Base-by-base conservation (phyloP, 1,139 yeast species). In the Geotrichum phurueaensis region DNA sequence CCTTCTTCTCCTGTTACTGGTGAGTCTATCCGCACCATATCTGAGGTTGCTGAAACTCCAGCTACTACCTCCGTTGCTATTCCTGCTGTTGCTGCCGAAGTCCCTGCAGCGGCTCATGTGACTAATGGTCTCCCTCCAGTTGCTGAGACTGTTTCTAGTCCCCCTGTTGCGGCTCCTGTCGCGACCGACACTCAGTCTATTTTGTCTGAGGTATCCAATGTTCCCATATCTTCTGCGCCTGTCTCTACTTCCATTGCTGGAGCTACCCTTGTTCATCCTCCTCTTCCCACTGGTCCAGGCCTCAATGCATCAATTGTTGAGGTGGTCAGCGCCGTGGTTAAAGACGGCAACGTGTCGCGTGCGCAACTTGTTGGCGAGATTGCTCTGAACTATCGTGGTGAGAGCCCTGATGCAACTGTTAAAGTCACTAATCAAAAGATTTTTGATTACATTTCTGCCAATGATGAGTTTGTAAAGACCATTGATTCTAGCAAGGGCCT, bases 301-400 rank as follows among this genome's bases (percentile, higher is more conserved):
- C 78, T 90, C 68, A 86, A 86, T 69, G 84, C 90, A 0, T 86
- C 95, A 48, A 76, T 89, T 64, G 92, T 92, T 15, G 96, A 90
- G 73, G 84, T 87, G n/a, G 79, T 89, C 64, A 87, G 85, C 70
- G 95, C 89, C 3, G 79, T 81, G 23, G 84, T 86, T 71, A 83
- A 82, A 64, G 90, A 86, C 70, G 95, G 94, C 33, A 75, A 75
- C 52, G 75, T 85, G 49, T 69, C 72, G 2, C 80, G 83, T 56
- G 81, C 88, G 1, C 86, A 86, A 68, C 79, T 85, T 18, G 80
- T 87, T 62, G 96, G 96, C 53, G 96, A 89, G 72, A 76, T 89
- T 67, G 95, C 96, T 0, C 81, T 89, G 70, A 85, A 85, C 69
- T 89, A 83, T 73, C 80, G 76, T 51, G 65, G 70, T 2, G 71